A percentile compares a stretch with the other conserved stretches of the same genome.
Evolutionary conservation across 768 basidiomycete species (phyloP).

Genomic region (Hygrophoropsis aurantiaca): DNA sequence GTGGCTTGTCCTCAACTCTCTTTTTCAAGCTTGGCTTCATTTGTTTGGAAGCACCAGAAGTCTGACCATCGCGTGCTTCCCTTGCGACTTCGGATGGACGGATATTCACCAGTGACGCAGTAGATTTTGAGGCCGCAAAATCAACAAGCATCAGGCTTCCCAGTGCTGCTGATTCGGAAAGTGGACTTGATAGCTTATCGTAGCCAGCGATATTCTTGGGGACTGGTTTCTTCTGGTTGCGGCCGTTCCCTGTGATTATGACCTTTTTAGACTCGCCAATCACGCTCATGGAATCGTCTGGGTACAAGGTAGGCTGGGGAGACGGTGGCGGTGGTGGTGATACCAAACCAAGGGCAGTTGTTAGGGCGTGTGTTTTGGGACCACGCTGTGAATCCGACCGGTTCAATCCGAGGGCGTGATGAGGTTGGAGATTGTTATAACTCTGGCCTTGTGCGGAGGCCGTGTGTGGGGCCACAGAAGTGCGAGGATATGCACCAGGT

Average conservation of each 20-base stretch:
- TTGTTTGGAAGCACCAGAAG: constrained; percentile 13
- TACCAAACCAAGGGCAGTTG: constrained; percentile 36
- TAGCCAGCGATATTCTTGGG: constrained; percentile 17
- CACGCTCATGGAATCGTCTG: constrained; percentile 71
- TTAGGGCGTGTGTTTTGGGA: constrained; percentile 36
- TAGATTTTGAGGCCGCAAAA: constrained; percentile 42
- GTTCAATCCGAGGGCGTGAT: constrained; percentile 20
- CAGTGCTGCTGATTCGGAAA: constrained; percentile 44
- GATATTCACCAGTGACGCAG: constrained; percentile 32
- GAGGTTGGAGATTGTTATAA: constrained; percentile 30
- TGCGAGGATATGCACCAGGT: constrained; percentile 52
- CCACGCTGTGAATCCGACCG: constrained; percentile 46
- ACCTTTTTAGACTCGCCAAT: constrained; percentile 38
- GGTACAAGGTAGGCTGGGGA: constrained; percentile 65
- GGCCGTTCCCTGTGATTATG: constrained; percentile 18
- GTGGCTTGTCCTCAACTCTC: constrained; percentile 58
- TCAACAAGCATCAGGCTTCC: constrained; percentile 66
- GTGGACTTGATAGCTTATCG: constrained; percentile 17
- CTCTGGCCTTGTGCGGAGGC: constrained; percentile 30
- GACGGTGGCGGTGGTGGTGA: constrained; percentile 41
- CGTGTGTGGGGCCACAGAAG: constrained; percentile 44
- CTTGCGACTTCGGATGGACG: constrained; percentile 21
- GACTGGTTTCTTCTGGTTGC: constrained; percentile 33
- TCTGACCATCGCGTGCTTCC: constrained; percentile 15
- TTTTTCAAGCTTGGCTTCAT: constrained; percentile 29